phyloP scores from a whole-genome alignment of 2,329 filamentous ascomycete species.

The Colletotrichum siamense region DNA sequence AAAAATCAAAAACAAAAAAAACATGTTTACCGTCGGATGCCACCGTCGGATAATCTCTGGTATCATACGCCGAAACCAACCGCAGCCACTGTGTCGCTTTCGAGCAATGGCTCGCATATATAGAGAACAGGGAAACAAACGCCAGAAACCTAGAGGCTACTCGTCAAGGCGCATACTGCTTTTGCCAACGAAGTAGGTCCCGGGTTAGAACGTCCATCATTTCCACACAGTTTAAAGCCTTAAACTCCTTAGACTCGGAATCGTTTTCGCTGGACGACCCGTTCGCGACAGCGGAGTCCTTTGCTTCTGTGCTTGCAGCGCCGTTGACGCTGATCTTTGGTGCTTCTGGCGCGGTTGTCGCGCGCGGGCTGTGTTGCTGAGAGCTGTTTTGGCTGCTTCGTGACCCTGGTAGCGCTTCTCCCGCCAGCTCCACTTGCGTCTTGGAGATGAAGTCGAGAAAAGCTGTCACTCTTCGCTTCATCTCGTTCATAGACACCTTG shows the following conservation, averaged over 20 bases:
- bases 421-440: conserved; percentile 86
- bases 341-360: conserved; percentile 25
- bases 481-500: conserved; percentile 85
- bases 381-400: conserved; percentile 36
- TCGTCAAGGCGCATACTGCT: conserved; percentile 59
- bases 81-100: not conserved
- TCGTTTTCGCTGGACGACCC: conserved; percentile 24
- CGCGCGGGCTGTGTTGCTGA: conserved; percentile 26
- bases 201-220: conserved; percentile 90
- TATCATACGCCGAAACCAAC: conserved; percentile 18
- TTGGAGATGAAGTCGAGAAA: conserved; percentile 91
- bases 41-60: not conserved
- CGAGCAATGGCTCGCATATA: not conserved
- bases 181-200: conserved; percentile 85
- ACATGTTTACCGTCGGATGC: not conserved
- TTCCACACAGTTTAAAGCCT: conserved; percentile 77
- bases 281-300: not conserved
- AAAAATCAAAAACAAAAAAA: not conserved
- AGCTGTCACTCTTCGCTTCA: conserved; percentile 81
- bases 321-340: conserved; percentile 18
- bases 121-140: conserved; percentile 47
- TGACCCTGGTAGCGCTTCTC: conserved; percentile 54
- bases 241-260: conserved; percentile 63
- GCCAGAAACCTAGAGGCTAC: conserved; percentile 33
- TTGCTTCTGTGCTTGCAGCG: conserved; percentile 23